These are phyloP conservation scores for Climacium dendroides DNA, from an alignment of 225 moss, liverwort and hornwort genomes.

Conservation along the genomic window DNA sequence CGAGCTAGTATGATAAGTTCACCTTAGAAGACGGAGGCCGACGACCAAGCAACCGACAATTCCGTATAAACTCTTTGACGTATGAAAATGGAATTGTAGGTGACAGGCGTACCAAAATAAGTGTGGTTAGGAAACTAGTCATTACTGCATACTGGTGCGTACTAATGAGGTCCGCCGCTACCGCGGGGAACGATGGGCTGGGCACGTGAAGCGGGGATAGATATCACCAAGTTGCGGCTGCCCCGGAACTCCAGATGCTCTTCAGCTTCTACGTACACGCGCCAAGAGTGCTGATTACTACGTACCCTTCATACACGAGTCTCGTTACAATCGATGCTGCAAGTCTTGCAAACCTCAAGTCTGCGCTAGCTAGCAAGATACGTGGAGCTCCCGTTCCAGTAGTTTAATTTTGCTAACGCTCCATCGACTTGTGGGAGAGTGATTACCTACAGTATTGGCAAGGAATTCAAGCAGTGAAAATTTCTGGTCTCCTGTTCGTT, in stretches of 20 bases:
- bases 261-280: background rate
- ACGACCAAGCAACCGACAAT: background rate
- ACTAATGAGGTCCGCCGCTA: background rate
- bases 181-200: background rate
- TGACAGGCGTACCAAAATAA: background rate
- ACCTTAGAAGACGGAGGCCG: background rate
- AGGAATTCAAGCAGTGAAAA: background rate
- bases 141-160: background rate
- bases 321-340: background rate
- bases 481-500: background rate
- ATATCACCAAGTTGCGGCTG: background rate
- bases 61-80: too few species aligned
- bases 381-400: background rate
- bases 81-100: background rate
- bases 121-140: background rate
- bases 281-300: background rate
- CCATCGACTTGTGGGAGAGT: background rate
- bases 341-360: background rate
- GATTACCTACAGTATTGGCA: background rate
- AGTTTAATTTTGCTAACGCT: background rate
- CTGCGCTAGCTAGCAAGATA: background rate
- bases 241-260: background rate
- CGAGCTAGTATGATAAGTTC: background rate
- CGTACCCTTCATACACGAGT: background rate
- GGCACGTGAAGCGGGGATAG: background rate